phyloP scores from a whole-genome alignment of 805 yeast species.

The Grigorovia transvaalensis region DNA sequence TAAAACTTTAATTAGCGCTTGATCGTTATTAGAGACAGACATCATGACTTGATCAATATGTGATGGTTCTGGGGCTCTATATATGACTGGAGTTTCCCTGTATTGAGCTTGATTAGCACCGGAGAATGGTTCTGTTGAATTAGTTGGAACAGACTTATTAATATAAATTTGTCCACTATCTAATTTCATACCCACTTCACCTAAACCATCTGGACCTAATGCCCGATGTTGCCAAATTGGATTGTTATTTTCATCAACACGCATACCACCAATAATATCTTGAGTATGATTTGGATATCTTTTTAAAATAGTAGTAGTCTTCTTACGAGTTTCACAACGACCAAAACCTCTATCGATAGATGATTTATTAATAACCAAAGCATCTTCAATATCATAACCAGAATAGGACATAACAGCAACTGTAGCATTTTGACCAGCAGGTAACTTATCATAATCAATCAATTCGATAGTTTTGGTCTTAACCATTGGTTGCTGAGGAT shows the following conservation, averaged over 20 bases:
- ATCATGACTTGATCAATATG: conserved; percentile 96
- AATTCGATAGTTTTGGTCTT: conserved; percentile 94
- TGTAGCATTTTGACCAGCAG: conserved; percentile 98
- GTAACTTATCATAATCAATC: conserved; percentile 89
- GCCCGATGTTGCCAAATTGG: conserved; percentile 82
- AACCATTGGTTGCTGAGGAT: conserved; percentile 99
- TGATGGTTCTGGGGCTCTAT: conserved; percentile 92
- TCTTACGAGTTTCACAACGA: conserved; percentile 89
- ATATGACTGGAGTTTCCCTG: conserved; percentile 83
- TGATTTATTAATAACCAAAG: conserved; percentile 85
- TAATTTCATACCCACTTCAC: conserved; percentile 87
- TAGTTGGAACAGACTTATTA: conserved; percentile 85
- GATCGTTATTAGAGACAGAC: conserved; percentile 91
- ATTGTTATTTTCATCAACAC: conserved; percentile 68
- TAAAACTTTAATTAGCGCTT: conserved; percentile 83
- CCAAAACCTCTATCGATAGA: conserved; percentile 96
- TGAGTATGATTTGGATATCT: conserved; percentile 89
- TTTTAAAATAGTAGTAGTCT: conserved; percentile 81
- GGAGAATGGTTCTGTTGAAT: conserved; percentile 42
- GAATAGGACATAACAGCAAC: conserved; percentile 99
- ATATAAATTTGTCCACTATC: conserved; percentile 91
- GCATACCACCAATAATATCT: conserved; percentile 85
- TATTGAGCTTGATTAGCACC: conserved; percentile 39
- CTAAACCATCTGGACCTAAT: conserved; percentile 89
- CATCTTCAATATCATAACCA: conserved; percentile 99